phyloP scores from a whole-genome alignment of 2,329 filamentous ascomycete genomes.

The Colletotrichum zoysiae region DNA sequence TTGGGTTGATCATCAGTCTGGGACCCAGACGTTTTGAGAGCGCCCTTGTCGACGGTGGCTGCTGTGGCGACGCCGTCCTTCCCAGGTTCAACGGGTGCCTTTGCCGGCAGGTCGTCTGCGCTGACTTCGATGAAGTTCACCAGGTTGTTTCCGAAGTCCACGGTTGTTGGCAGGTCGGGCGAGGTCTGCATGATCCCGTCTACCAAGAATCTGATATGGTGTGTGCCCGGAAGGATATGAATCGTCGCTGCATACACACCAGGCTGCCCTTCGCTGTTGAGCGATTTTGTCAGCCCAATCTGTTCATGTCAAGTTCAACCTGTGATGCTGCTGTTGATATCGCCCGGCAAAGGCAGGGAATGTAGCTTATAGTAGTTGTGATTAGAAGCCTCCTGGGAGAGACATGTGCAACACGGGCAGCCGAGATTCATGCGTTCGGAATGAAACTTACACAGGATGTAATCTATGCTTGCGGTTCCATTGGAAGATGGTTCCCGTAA shows the following conservation, averaged over 20 bases:
- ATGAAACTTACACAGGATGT: constrained; percentile 79
- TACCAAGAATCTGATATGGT: constrained; percentile 96
- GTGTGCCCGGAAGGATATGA: constrained; percentile 90
- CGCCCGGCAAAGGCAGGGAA: constrained; percentile 9
- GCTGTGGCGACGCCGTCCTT: constrained; percentile 49
- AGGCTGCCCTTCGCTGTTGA: constrained; percentile 64
- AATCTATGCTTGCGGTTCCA: constrained; percentile 96
- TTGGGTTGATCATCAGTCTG: constrained; percentile 58
- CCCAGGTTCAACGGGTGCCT: constrained; percentile 50
- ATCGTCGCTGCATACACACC: constrained; percentile 82
- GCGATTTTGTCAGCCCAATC: constrained; percentile 13
- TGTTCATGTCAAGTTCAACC: constrained; percentile 15
- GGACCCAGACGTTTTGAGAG: constrained; percentile 50
- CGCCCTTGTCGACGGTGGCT: constrained; percentile 46
- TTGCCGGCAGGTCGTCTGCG: constrained; percentile 73
- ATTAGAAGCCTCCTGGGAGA: constrained; percentile 16
- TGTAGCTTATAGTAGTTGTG: background rate
- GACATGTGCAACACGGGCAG: constrained; percentile 40
- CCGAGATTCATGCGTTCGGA: constrained; percentile 29
- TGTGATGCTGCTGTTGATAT: constrained; percentile 36
- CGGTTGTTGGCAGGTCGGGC: constrained; percentile 88
- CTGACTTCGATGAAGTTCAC: constrained; percentile 98
- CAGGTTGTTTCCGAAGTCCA: constrained; percentile 97
- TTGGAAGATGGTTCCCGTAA: constrained; percentile 96
- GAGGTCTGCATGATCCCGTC: constrained; percentile 94